These are phyloP conservation scores for Quambalaria eucalypti DNA, from an alignment of 1,284 basidiomycete genomes.

Conservation along the genomic window DNA sequence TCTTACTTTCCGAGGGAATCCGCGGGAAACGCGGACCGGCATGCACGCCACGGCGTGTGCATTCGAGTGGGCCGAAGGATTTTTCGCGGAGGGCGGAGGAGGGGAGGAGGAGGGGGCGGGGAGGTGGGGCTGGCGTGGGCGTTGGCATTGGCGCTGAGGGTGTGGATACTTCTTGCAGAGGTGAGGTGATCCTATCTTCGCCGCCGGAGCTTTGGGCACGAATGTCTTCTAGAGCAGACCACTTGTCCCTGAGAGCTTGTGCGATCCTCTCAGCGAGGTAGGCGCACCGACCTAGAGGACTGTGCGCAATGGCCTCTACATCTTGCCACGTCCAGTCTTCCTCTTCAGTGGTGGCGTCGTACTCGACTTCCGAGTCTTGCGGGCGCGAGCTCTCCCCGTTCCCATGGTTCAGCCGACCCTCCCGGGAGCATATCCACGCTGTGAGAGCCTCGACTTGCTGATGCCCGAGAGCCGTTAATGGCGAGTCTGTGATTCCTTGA, in stretches of 20 bases:
- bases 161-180: slow-evolving; percentile 5
- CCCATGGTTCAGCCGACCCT: too few relatives aligned
- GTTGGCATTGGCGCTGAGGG: neutral
- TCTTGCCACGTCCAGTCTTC: too few relatives aligned
- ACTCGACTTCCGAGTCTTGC: too few relatives aligned
- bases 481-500: slow-evolving; percentile 38
- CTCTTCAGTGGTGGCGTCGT: too few relatives aligned
- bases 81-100: slow-evolving; percentile 19
- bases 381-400: too few relatives aligned
- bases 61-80: slow-evolving; percentile 28
- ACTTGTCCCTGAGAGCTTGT: neutral
- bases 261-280: neutral
- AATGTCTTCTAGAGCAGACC: too few relatives aligned
- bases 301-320: neutral
- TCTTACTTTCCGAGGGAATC: neutral
- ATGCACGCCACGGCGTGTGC: slow-evolving; percentile 19
- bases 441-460: slow-evolving; percentile 29
- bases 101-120: neutral
- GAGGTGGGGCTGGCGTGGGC: too few relatives aligned
- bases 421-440: slow-evolving; percentile 5
- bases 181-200: too few relatives aligned
- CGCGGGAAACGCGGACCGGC: neutral
- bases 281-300: neutral
- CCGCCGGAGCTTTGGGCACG: too few relatives aligned
- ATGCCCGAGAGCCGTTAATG: slow-evolving; percentile 24